A percentile compares a stretch with the other conserved stretches of the same genome.
These are phyloP conservation scores for Pachyrhizus erosus DNA, from an alignment of 306 rosid species.

Conservation along the genomic window DNA sequence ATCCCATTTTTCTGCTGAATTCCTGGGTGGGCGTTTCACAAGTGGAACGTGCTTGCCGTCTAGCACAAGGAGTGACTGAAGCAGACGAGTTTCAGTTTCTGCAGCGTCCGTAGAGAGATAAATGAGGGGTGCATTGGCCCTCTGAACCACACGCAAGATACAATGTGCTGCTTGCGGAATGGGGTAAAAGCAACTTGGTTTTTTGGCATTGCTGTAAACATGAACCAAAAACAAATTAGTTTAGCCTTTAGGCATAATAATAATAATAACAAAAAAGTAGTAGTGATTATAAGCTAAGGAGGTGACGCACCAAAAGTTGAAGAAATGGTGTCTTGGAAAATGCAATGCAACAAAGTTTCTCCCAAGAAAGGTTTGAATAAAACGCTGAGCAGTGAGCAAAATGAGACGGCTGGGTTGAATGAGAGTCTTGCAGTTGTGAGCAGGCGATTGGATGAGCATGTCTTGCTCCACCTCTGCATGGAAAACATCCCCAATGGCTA, in stretches of 20 bases:
- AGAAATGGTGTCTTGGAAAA: constrained; percentile 80
- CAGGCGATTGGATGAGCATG: constrained; percentile 83
- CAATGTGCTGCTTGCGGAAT: constrained; percentile 94
- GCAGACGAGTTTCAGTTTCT: constrained; percentile 75
- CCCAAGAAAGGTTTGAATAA: constrained; percentile 88
- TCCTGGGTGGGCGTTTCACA: constrained; percentile 79
- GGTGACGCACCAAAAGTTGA: constrained; percentile 93
- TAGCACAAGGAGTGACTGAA: constrained; percentile 69
- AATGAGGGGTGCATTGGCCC: constrained; percentile 68
- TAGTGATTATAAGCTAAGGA: no score
- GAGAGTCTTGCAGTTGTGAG: constrained; percentile 78
- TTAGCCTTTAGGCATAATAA: no score
- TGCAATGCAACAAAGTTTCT: constrained; percentile 72
- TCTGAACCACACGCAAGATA: constrained; percentile 62
- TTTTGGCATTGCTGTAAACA: constrained; percentile 75
- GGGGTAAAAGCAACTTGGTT: constrained; percentile 87
- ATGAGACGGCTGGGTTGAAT: constrained; percentile 79
- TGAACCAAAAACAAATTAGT: no score
- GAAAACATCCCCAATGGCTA: constrained; percentile 87
- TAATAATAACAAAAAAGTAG: no score
- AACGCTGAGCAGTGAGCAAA: constrained; percentile 86
- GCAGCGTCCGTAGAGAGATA: constrained; percentile 94
- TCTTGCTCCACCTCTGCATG: constrained; percentile 72
- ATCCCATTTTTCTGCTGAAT: constrained; percentile 93
- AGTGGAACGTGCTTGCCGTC: constrained; percentile 76